phyloP scores from a whole-genome alignment of 2,329 filamentous ascomycete species.

The Cladophialophora immunda region DNA sequence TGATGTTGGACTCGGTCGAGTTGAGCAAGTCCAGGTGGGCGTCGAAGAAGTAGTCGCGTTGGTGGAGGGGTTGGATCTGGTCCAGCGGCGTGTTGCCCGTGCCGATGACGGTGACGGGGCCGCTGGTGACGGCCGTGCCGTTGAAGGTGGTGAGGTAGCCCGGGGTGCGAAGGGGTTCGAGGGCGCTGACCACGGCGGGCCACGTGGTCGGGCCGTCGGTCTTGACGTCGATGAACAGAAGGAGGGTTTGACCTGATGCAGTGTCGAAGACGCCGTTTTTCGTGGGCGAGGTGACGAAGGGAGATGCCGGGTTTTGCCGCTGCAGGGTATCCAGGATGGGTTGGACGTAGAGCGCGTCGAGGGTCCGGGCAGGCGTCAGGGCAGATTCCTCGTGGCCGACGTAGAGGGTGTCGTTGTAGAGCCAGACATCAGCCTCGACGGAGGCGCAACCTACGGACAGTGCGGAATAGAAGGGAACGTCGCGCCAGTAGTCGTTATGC shows the following conservation, averaged over 20 bases:
- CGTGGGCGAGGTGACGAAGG: conserved; percentile 60
- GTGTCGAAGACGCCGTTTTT: conserved; percentile 71
- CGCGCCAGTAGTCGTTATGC: conserved; percentile 56
- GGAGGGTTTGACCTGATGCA: conserved; percentile 63
- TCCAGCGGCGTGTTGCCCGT: conserved; percentile 64
- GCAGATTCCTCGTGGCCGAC: conserved; percentile 52
- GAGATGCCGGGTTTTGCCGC: conserved; percentile 63
- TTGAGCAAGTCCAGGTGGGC: conserved; percentile 61
- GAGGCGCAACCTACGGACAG: conserved; percentile 52
- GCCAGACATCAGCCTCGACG: conserved; percentile 59
- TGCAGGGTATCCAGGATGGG: conserved; percentile 65
- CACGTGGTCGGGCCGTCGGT: conserved; percentile 65
- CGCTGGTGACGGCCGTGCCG: conserved; percentile 55
- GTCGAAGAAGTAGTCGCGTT: conserved; percentile 69
- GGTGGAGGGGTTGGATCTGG: conserved; percentile 54
- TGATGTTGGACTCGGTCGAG: conserved; percentile 57
- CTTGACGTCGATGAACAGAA: conserved; percentile 72
- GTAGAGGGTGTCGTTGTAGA: conserved; percentile 51
- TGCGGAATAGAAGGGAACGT: conserved; percentile 51
- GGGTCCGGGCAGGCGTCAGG: conserved; percentile 49
- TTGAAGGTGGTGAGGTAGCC: conserved; percentile 64
- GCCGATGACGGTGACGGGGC: conserved; percentile 68
- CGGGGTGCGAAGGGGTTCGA: conserved; percentile 64
- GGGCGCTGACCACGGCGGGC: conserved; percentile 63
- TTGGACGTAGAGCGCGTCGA: conserved; percentile 52